A percentile compares a stretch with the other conserved stretches of the same genome.
These are phyloP conservation scores for Tulasnella calospora DNA, from an alignment of 768 basidiomycete genomes.

Conservation along the genomic window DNA sequence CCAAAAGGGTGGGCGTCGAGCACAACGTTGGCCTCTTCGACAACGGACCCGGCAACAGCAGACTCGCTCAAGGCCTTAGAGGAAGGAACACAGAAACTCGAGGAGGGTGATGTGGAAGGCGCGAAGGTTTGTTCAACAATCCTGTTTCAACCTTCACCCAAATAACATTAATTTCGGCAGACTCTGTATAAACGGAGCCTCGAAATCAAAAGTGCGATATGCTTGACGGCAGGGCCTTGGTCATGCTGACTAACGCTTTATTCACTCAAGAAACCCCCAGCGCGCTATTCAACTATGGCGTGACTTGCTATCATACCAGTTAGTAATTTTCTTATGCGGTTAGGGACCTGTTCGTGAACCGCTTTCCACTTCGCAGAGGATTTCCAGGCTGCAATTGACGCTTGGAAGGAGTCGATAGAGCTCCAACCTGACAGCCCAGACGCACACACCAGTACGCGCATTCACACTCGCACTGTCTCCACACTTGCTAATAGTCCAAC, in stretches of 20 bases:
- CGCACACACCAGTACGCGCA: constrained; percentile 74
- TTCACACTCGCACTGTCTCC: constrained; percentile 29
- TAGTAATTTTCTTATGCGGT: constrained; percentile 33
- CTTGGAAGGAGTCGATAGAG: constrained; percentile 80
- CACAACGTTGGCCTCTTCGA: constrained; percentile 72
- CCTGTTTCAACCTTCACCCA: not conserved
- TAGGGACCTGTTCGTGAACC: not conserved
- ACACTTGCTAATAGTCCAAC: constrained; percentile 9
- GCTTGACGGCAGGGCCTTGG: too few relatives aligned
- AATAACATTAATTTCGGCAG: not conserved
- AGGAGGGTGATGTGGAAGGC: constrained; percentile 77
- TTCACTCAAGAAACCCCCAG: constrained; percentile 15
- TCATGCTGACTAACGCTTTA: constrained; percentile 5
- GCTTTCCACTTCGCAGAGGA: constrained; percentile 52
- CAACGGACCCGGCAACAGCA: constrained; percentile 73
- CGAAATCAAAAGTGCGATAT: constrained; percentile 54
- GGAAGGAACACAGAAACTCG: constrained; percentile 75
- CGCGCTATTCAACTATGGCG: constrained; percentile 74
- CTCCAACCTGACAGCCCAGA: constrained; percentile 80
- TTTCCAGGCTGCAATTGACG: constrained; percentile 76
- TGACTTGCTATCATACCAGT: constrained; percentile 88
- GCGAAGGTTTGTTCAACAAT: constrained; percentile 47
- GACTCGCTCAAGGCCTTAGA: constrained; percentile 77
- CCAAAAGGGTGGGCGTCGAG: constrained; percentile 71
- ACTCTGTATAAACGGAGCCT: constrained; percentile 69